Percentiles rank a stretch among this genome's conserved stretches.
These are phyloP conservation scores for Helotiales sp. DNA, from an alignment of 2,329 filamentous ascomycete genomes.

Conservation along the genomic window DNA sequence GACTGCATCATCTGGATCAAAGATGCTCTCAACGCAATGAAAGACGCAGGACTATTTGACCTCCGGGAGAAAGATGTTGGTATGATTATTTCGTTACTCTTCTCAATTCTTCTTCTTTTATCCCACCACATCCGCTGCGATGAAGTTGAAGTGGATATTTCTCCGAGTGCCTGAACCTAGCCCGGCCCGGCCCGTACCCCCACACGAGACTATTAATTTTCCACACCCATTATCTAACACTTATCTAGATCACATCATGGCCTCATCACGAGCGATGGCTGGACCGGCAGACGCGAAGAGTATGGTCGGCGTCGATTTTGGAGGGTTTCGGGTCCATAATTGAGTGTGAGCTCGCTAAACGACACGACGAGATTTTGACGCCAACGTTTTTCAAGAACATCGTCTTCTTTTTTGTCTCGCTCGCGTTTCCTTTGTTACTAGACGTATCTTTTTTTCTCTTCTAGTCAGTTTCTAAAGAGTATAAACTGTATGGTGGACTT, in stretches of 20 bases:
- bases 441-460: no score
- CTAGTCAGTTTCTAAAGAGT: no score
- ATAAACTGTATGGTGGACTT: no score
- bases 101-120: neutral
- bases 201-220: neutral
- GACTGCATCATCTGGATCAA: slow-evolving; percentile 29
- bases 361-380: no score
- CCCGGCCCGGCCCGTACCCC: neutral
- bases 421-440: no score
- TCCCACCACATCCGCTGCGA: neutral
- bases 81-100: slow-evolving; percentile 15
- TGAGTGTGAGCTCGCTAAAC: no score
- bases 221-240: neutral
- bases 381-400: no score
- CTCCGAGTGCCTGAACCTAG: neutral
- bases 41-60: slow-evolving; percentile 17
- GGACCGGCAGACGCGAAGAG: slow-evolving; percentile 26
- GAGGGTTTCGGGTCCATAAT: slow-evolving; percentile 24
- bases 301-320: slow-evolving; percentile 28
- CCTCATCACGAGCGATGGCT: slow-evolving; percentile 21
- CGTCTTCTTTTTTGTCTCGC: no score
- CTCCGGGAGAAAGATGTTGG: slow-evolving; percentile 14
- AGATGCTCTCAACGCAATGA: slow-evolving; percentile 23
- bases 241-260: slow-evolving; percentile 22
- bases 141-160: neutral